phyloP scores from a whole-genome alignment of 164 flowering plant genomes.

The Cinnamomum chago region DNA sequence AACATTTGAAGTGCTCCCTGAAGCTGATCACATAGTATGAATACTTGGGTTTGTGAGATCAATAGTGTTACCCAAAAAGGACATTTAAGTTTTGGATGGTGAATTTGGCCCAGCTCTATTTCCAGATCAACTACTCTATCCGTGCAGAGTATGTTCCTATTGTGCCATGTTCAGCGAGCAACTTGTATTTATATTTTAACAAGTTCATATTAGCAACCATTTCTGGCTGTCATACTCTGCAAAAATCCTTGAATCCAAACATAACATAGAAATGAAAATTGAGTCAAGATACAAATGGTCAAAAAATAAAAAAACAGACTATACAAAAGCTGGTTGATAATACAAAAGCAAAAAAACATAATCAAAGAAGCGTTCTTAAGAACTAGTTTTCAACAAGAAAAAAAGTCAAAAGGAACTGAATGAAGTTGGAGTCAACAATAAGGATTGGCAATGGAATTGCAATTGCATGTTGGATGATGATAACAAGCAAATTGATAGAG shows the following conservation, averaged over 20 bases:
- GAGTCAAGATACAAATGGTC: neutral
- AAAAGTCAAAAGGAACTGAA: neutral
- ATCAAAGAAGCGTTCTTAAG: neutral
- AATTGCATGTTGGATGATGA: neutral
- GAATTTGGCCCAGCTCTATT: constrained; percentile 40
- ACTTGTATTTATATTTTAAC: too few species aligned
- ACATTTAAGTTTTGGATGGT: constrained; percentile 45
- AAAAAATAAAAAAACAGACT: neutral
- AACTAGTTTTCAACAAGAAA: neutral
- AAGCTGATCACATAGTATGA: constrained; percentile 34
- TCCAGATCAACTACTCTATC: constrained; percentile 48
- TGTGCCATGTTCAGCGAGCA: constrained; percentile 44
- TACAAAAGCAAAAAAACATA: neutral
- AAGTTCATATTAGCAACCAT: neutral
- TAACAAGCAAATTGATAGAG: too few species aligned
- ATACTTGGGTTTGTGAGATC: constrained; percentile 40
- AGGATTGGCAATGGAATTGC: neutral
- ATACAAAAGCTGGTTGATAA: neutral
- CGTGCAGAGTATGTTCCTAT: constrained; percentile 43
- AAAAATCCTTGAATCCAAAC: neutral
- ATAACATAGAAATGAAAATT: neutral
- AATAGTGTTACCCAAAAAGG: constrained; percentile 30
- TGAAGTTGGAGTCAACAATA: neutral
- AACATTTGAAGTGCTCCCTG: constrained; percentile 36
- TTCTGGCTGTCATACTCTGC: neutral